A percentile compares a stretch with the other conserved stretches of the same genome.
These are phyloP conservation scores for Neltuma alba DNA, from an alignment of 306 rosid genomes.

Conservation along the genomic window DNA sequence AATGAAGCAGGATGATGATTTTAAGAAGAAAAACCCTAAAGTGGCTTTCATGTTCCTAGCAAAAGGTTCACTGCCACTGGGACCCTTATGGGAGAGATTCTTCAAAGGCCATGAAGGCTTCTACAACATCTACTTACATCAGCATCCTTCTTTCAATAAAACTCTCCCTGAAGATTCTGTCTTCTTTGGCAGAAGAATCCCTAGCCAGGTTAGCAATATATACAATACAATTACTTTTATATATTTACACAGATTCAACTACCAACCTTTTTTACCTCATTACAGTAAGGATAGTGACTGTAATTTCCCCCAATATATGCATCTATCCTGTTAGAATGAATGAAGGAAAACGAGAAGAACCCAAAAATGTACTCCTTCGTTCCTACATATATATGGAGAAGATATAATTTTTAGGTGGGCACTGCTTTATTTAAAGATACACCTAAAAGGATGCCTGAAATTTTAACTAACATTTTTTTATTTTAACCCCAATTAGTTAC, in stretches of 20 bases:
- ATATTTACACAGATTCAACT: neutral
- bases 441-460: too few species aligned
- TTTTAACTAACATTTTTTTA: too few species aligned
- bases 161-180: slow-evolving; percentile 49
- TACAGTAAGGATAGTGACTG: neutral
- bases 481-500: too few species aligned
- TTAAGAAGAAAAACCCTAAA: slow-evolving; percentile 37
- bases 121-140: slow-evolving; percentile 61
- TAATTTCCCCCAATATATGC: neutral
- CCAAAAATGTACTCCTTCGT: too few species aligned
- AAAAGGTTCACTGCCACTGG: slow-evolving; percentile 51
- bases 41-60: slow-evolving; percentile 75
- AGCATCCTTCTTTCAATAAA: slow-evolving; percentile 57
- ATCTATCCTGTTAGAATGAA: neutral
- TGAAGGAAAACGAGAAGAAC: neutral
- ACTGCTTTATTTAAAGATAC: too few species aligned
- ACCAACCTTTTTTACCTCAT: neutral
- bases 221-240: neutral
- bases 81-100: slow-evolving; percentile 60
- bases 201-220: slow-evolving; percentile 52
- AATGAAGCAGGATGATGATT: neutral
- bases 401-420: too few species aligned
- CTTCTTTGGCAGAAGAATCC: slow-evolving; percentile 62
- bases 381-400: too few species aligned
- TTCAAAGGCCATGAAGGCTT: slow-evolving; percentile 50